Evolutionary conservation across 2,329 filamentous ascomycete species (phyloP), one percentile per base, ranked within the genome.

Genomic region (Lasiodiplodia sp.): DNA sequence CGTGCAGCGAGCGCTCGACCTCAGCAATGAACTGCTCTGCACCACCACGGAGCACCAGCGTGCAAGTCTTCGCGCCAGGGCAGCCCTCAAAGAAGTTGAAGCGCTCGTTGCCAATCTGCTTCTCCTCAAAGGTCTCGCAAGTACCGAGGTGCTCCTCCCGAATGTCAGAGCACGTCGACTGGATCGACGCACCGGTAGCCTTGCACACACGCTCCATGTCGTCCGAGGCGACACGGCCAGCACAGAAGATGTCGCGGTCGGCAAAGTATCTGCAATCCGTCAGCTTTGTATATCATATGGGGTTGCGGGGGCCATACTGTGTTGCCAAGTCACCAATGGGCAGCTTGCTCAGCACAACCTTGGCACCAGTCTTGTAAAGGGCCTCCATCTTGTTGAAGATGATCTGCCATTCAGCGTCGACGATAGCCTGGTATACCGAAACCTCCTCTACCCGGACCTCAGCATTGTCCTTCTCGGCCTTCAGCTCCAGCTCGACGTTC

Each of bases 381-480:
- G 95, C 93, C 84, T 99, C 96, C 80, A 99, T 92, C 87, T 99
- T 99, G 86, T 97, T 95, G 89, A 91, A 98, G 81, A 99, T 99
- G 79, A 99, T 99, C 82, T 97, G 94, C 96, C 96, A 99, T 83
- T 99, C 96, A 37, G 96, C 96, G 78, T 99, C 96, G 78, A 99
- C 96, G 74, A 99, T 97, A 71, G 96, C 96, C 84, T 99, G 96
- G 85, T 99, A 99, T 83, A 99, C 96, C 23, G 95, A 97, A 65
- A 99, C 96, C 82, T 98, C 94, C 83, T 98, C 96, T 69, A 99
- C 94, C 69, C 96, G 91, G 71, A 99, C 94, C 85, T 99, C 96
- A 69, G 96, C 96, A 77, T 99, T 99, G 84, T 99, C 96, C 87
- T 97, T 99, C 82, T 99, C 96, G 71, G 93, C 95, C 89, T 99